These are phyloP conservation scores for Penicillium maclennaniae DNA, from an alignment of 495 filamentous ascomycete species.

Conservation along the genomic window DNA sequence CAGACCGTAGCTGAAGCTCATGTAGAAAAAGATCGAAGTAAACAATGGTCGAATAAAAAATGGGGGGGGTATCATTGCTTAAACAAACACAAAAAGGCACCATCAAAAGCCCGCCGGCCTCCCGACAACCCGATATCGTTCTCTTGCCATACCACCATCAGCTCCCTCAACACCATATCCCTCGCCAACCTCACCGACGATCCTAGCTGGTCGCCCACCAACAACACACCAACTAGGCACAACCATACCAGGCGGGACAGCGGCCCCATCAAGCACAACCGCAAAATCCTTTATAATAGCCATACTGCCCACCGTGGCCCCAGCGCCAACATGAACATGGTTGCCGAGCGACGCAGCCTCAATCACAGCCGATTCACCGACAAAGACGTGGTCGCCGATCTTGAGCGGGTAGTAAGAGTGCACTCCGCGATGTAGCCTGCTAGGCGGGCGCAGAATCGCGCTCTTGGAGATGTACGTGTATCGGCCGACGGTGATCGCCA, in stretches of 20 bases:
- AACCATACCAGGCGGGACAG: slow-evolving; percentile 84
- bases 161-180: slow-evolving; percentile 60
- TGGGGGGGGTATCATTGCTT: slow-evolving; percentile 25
- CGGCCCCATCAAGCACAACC: slow-evolving; percentile 73
- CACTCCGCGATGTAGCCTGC: slow-evolving; percentile 55
- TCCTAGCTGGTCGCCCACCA: slow-evolving; percentile 72
- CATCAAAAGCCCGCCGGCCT: slow-evolving; percentile 17
- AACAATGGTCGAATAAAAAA: no score
- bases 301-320: slow-evolving; percentile 74
- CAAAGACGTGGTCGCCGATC: slow-evolving; percentile 88
- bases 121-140: slow-evolving; percentile 45
- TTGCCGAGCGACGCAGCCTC: slow-evolving; percentile 75
- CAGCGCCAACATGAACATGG: slow-evolving; percentile 77
- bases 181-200: slow-evolving; percentile 83
- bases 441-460: slow-evolving; percentile 72
- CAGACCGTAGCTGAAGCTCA: not conserved
- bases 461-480: slow-evolving; percentile 80
- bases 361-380: slow-evolving; percentile 68
- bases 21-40: not conserved
- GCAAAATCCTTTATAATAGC: slow-evolving; percentile 89
- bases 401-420: slow-evolving; percentile 77
- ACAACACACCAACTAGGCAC: slow-evolving; percentile 87
- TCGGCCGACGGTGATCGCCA: slow-evolving; percentile 76
- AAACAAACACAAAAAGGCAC: slow-evolving; percentile 6
- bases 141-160: slow-evolving; percentile 44